Evolutionary conservation across 371 early-diverging fungal species (phyloP), one percentile per base, ranked within the genome.

Genomic region (Apophysomyces ossiformis): DNA sequence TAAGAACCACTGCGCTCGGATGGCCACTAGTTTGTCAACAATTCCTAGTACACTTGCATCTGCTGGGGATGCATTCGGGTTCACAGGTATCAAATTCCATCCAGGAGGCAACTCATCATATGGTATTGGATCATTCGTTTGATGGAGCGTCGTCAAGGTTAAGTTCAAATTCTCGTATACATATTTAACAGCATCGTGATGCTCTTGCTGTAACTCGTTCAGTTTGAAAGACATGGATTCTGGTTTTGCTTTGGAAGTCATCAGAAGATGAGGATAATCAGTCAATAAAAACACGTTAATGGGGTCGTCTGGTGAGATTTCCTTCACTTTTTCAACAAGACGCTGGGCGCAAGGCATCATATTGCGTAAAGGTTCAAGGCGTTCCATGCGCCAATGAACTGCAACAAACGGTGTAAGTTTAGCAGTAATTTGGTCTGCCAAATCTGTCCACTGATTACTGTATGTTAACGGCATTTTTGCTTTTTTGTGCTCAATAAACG

Each of bases 31-130:
- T 59, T 83, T 83, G 57, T 83, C 84, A 0, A 83, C 62, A 32
- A 83, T 83, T 12, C 81, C 84, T 0, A 83, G 61, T 2, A 77
- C 66, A 32, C 81, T 73, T 35, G 61, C 46, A 39, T 83, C 84
- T 0, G 68, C 58, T n/a, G 72, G 75, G 21, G 60, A 37, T 0
- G 66, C 58, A 3, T 62, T 35, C 2, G 71, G 67, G 11, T 69
- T 61, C 3, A 78, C 70, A 5, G 76, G 69, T 4, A 81, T 37
- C 26, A 81, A 58, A 57, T 76, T 76, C 79, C 78, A 79, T 67
- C 77, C 86, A 5, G 89, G 88, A 58, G 93, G 92, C 45, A 95
- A 69, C 73, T 93, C 93, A 37, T 93, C 77, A 79, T 94, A 94
- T 44, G 92, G 87, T 56, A 93, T 89, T 7, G 64, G 60, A 26